A percentile compares a stretch with the other conserved stretches of the same genome.
These are phyloP conservation scores for Dendrocalamus latiflorus DNA, from an alignment of 202 grass and related monocot species.

Conservation along the genomic window DNA sequence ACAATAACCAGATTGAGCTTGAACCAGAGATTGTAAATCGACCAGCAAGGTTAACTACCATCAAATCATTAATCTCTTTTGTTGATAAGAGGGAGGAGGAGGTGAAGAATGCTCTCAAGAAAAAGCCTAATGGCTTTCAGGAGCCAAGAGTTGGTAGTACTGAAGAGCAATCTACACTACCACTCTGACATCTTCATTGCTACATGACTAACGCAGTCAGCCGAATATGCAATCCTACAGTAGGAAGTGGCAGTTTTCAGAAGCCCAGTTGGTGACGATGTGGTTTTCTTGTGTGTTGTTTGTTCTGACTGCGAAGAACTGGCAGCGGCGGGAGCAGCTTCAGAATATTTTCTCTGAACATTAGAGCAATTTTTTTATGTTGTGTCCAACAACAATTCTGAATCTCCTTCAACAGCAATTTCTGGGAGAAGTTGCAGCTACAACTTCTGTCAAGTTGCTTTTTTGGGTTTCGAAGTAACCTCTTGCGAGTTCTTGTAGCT, in stretches of 20 bases:
- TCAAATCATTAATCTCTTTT: constrained; percentile 73
- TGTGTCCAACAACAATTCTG: not conserved
- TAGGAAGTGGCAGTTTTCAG: too few species aligned
- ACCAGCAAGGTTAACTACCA: constrained; percentile 47
- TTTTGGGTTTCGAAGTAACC: constrained; percentile 12
- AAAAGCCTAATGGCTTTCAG: constrained; percentile 51
- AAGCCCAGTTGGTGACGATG: too few species aligned
- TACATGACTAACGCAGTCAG: not conserved
- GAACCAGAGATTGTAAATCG: constrained; percentile 43
- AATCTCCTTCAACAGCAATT: constrained; percentile 4
- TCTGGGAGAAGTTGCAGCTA: constrained; percentile 12
- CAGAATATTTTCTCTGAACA: not conserved
- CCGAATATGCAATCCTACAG: not conserved
- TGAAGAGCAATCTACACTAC: constrained; percentile 25
- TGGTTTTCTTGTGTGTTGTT: too few species aligned
- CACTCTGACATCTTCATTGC: not conserved
- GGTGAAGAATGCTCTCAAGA: constrained; percentile 63
- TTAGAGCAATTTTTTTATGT: not conserved
- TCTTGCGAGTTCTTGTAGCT: constrained; percentile 7
- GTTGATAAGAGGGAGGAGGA: constrained; percentile 87
- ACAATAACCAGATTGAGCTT: constrained; percentile 43
- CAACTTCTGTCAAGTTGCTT: constrained; percentile 7
- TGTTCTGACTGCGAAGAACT: too few species aligned
- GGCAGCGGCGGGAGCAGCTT: not conserved
- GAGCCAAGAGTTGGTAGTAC: constrained; percentile 7